phyloP scores from a whole-genome alignment of 225 moss, liverwort and hornwort genomes.

The Sphagnum tenellum region DNA sequence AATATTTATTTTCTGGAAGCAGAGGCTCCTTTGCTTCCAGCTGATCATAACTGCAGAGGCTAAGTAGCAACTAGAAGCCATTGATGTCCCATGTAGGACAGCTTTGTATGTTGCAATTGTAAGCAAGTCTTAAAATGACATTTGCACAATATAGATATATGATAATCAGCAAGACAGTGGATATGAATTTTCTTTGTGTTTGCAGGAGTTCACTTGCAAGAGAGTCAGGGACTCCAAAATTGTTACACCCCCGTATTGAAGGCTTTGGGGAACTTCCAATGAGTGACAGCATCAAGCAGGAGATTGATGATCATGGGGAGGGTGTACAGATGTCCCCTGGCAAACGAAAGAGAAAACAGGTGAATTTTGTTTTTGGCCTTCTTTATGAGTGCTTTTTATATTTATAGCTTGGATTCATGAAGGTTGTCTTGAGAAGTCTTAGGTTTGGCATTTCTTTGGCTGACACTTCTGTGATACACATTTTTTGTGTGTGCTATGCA shows the following conservation, averaged over 20 bases:
- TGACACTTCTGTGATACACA: background rate
- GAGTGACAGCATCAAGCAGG: conserved; percentile 18
- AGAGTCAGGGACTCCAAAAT: conserved; percentile 25
- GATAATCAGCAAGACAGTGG: no score
- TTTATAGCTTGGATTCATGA: conserved; percentile 2
- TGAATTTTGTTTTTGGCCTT: background rate
- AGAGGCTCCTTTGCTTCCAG: no score
- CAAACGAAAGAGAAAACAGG: conserved; percentile 24
- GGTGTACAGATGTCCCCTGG: conserved; percentile 25
- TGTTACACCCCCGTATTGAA: conserved; percentile 19
- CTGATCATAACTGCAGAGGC: no score
- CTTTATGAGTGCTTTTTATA: background rate
- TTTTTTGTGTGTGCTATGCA: conserved; percentile 16
- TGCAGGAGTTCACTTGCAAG: conserved; percentile 20
- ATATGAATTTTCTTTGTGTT: conserved; percentile 1
- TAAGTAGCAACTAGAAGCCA: no score
- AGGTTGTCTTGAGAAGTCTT: background rate
- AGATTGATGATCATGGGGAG: conserved; percentile 27
- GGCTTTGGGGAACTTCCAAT: conserved; percentile 20
- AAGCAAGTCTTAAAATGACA: no score
- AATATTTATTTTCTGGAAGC: no score
- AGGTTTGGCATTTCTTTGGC: background rate
- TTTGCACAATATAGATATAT: no score
- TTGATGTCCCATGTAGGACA: no score
- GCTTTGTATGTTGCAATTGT: no score